phyloP scores from a whole-genome alignment of 495 filamentous ascomycete genomes.

The Podospora didyma region DNA sequence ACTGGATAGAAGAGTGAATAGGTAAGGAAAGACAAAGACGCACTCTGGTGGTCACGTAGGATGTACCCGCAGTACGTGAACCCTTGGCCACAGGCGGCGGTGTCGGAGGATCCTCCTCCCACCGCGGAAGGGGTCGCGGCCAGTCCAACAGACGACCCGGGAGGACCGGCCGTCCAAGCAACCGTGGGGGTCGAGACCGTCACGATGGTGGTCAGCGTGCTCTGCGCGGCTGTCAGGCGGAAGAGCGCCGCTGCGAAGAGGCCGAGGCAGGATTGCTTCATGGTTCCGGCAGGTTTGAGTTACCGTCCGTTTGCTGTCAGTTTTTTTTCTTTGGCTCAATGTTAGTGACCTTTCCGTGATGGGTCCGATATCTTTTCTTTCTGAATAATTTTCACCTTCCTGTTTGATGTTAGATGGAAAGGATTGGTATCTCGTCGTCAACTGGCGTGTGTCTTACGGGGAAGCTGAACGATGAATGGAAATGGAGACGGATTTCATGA shows the following conservation, averaged over 20 bases:
- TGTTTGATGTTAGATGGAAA: too few relatives aligned
- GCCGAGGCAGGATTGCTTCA: not conserved
- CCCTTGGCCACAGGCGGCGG: constrained; percentile 36
- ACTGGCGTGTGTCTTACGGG: too few relatives aligned
- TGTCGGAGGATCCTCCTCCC: constrained; percentile 9
- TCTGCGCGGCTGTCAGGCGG: constrained; percentile 8
- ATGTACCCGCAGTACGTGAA: constrained; percentile 46
- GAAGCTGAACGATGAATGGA: too few relatives aligned
- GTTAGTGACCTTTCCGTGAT: too few relatives aligned
- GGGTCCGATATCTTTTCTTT: too few relatives aligned
- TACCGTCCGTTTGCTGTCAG: too few relatives aligned
- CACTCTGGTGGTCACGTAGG: constrained; percentile 37
- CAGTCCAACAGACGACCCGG: not conserved
- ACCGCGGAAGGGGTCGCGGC: constrained; percentile 2
- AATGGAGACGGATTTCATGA: too few relatives aligned
- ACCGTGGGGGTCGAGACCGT: not conserved
- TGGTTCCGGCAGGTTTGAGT: not conserved
- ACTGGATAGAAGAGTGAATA: not conserved
- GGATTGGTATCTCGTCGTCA: too few relatives aligned
- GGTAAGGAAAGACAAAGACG: not conserved
- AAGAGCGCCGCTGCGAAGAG: constrained; percentile 6
- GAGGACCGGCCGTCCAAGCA: constrained; percentile 4
- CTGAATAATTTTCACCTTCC: too few relatives aligned
- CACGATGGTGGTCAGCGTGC: not conserved
- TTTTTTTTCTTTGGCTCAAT: too few relatives aligned